These are phyloP conservation scores for Periconia sp. DNA, from an alignment of 2,329 filamentous ascomycete species.

Conservation along the genomic window DNA sequence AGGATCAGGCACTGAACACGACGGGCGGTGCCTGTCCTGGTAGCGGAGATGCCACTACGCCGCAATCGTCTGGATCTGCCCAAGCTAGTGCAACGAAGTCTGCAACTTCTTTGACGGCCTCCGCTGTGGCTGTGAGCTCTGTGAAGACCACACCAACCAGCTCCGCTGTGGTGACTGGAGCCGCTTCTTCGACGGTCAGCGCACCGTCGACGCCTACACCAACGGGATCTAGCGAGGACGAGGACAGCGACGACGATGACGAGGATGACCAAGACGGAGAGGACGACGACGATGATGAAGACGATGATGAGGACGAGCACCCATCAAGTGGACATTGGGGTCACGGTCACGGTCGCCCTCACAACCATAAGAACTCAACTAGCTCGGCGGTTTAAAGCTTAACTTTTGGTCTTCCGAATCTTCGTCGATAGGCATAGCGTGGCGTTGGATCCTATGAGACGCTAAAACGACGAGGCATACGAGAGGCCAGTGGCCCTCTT, in stretches of 20 bases:
- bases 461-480: too few species aligned
- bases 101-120: background rate
- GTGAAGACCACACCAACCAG: background rate
- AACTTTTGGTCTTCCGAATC: too few species aligned
- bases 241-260: conserved; percentile 1
- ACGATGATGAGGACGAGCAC: conserved; percentile 1
- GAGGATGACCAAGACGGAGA: conserved; percentile 2
- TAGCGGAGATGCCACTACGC: background rate
- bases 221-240: conserved; percentile 4
- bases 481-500: too few species aligned
- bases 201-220: background rate
- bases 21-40: conserved; percentile 17
- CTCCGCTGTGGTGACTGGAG: background rate
- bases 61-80: background rate
- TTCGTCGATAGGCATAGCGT: too few species aligned
- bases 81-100: background rate
- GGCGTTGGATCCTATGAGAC: too few species aligned
- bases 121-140: background rate
- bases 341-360: too few species aligned
- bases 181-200: background rate
- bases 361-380: too few species aligned
- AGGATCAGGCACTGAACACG: conserved; percentile 21
- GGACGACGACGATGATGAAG: conserved; percentile 4
- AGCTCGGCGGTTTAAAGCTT: too few species aligned
- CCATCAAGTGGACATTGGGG: background rate